These are phyloP conservation scores for Pyrrhoderma lamaoense DNA, from an alignment of 1,284 basidiomycete species.

Conservation along the genomic window DNA sequence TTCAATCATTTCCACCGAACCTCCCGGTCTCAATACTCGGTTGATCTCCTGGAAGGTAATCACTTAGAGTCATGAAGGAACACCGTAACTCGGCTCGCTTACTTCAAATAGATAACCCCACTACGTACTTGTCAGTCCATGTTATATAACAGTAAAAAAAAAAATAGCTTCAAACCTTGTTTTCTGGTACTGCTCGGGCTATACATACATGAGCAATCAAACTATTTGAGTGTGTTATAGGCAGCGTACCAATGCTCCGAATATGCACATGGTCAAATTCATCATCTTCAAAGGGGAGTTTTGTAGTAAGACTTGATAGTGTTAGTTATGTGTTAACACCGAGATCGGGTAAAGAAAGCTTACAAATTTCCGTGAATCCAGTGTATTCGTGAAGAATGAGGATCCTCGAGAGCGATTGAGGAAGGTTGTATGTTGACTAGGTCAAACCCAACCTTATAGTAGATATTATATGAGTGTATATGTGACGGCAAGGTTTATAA, in stretches of 20 bases:
- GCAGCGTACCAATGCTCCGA: neutral
- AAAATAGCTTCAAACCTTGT: conserved; percentile 42
- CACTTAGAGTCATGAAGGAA: neutral
- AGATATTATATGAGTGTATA: too few species aligned
- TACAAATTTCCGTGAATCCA: conserved; percentile 75
- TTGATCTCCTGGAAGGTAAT: conserved; percentile 50
- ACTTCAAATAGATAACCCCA: conserved; percentile 67
- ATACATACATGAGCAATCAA: conserved; percentile 28
- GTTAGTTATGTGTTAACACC: neutral
- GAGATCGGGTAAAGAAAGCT: conserved; percentile 25
- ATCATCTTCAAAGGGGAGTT: conserved; percentile 69
- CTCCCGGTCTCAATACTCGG: conserved; percentile 58
- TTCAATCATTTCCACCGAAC: conserved; percentile 63
- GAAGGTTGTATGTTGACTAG: conserved; percentile 64
- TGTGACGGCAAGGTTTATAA: too few species aligned
- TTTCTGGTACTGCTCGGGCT: conserved; percentile 63
- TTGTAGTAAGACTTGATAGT: conserved; percentile 52
- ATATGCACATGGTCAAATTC: conserved; percentile 74
- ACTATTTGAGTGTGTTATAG: too few species aligned
- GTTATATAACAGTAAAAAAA: conserved; percentile 7
- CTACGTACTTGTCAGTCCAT: conserved; percentile 28
- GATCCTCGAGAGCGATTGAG: conserved; percentile 39
- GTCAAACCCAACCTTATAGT: conserved; percentile 60
- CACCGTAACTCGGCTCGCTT: neutral
- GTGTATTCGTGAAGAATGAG: conserved; percentile 46